These are phyloP conservation scores for Panus rudis DNA, from an alignment of 768 basidiomycete genomes.

Conservation along the genomic window DNA sequence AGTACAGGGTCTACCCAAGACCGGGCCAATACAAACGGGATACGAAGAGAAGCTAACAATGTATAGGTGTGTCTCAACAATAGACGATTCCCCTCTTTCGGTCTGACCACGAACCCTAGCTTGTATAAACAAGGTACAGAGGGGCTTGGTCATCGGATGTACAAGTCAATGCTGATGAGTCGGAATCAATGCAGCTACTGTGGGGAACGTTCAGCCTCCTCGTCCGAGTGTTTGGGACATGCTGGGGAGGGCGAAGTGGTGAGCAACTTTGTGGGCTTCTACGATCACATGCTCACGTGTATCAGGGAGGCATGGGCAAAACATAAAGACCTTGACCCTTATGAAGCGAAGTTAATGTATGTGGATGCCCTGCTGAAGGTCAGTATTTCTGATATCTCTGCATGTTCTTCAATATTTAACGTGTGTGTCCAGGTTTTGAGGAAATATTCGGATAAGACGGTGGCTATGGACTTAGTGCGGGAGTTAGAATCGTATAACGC, in stretches of 20 bases:
- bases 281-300: constrained; percentile 8
- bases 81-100: background rate
- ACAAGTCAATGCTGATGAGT: background rate
- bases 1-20: constrained; percentile 87
- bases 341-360: constrained; percentile 85
- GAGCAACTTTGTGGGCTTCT: constrained; percentile 15
- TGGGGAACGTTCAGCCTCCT: constrained; percentile 74
- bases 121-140: constrained; percentile 88
- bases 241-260: constrained; percentile 93
- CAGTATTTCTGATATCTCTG: constrained; percentile 7
- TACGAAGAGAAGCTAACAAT: constrained; percentile 94
- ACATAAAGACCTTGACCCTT: constrained; percentile 71
- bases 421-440: constrained; percentile 50
- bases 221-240: constrained; percentile 88
- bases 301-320: constrained; percentile 93
- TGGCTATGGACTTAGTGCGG: constrained; percentile 64
- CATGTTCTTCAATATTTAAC: background rate
- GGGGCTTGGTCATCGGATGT: background rate
- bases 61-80: constrained; percentile 59
- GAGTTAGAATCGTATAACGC: constrained; percentile 76
- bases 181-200: constrained; percentile 55
- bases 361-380: constrained; percentile 85
- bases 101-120: constrained; percentile 32
- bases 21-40: constrained; percentile 89
- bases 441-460: constrained; percentile 78